Evolutionary conservation across 495 filamentous ascomycete species (phyloP), one percentile per base, ranked within the genome.

Genomic region (Penicillium ucsense): DNA sequence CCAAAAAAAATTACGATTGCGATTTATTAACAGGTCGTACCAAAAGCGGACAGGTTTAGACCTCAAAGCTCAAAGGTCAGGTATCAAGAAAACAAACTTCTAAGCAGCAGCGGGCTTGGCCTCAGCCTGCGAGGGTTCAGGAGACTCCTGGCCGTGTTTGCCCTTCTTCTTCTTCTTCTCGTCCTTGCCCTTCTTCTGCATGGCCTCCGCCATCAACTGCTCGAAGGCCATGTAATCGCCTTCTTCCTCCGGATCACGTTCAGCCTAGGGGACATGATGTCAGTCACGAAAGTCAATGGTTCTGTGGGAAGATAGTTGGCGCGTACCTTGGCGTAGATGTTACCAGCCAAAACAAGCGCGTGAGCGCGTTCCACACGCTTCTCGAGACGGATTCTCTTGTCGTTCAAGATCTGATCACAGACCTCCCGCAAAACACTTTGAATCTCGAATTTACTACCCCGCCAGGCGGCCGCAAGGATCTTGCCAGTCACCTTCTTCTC

Each of bases 181-280:
- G 40, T 87, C 84, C 57, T 80, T 80, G 61, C 77, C 78, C 66
- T 95, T 94, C 79, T 97, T 97, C 43, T 86, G 83, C 41, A 87
- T 87, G 5, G 94, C 91, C 60, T 99, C 92, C 32, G 92, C 89
- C 69, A 99, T 94, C 31, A 99, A 82, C 65, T 96, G 88, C 65
- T 99, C 92, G 58, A 99, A 99, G 12, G 88, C 91, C 82, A 97
- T 94, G 72, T 94, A 96, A 47, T 96, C 91, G 52, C 91, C 92
- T 72, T 97, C 92, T 70, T 99, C 92, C 38, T 97, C 94, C 36
- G 89, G 85, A 51, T 89, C 86, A 49, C 92, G 81, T 63, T 85
- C 78, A 12, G 92, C 92, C 92, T 97, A 51, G 6, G 20, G 10
- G n/a, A 2, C 4, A 29, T 20, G 5, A 20, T 39, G 37, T 6